A percentile compares a stretch with the other conserved stretches of the same genome.
phyloP scores from a whole-genome alignment of 2,329 filamentous ascomycete species.

The Alternaria sp. region DNA sequence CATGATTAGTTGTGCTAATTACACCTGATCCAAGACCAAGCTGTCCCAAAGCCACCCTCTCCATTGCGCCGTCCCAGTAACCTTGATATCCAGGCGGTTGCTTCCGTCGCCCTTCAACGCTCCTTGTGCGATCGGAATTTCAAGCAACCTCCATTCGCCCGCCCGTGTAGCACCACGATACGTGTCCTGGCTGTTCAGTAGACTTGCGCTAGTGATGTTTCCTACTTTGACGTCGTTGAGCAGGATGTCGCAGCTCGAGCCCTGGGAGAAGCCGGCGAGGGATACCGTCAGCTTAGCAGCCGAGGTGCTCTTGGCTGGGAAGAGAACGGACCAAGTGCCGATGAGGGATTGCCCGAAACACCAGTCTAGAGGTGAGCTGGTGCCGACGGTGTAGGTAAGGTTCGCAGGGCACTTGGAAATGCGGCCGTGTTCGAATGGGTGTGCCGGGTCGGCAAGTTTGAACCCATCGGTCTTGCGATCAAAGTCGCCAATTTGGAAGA shows the following conservation, averaged over 20 bases:
- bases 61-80: constrained; percentile 51
- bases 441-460: constrained; percentile 51
- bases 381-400: constrained; percentile 56
- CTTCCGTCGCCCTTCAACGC: constrained; percentile 48
- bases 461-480: constrained; percentile 60
- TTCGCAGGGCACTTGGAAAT: constrained; percentile 58
- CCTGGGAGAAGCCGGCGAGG: constrained; percentile 57
- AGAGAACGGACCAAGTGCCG: constrained; percentile 47
- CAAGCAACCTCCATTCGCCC: constrained; percentile 60
- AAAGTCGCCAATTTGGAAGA: constrained; percentile 62
- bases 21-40: constrained; percentile 50
- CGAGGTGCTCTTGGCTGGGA: constrained; percentile 40
- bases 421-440: constrained; percentile 56
- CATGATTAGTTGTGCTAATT: not conserved
- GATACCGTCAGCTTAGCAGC: constrained; percentile 55
- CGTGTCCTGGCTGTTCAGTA: constrained; percentile 57
- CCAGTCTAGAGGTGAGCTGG: constrained; percentile 54
- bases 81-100: constrained; percentile 47
- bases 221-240: constrained; percentile 54
- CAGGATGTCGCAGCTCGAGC: constrained; percentile 53
- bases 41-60: constrained; percentile 57
- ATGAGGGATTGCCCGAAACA: constrained; percentile 58
- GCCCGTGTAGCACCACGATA: constrained; percentile 59
- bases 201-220: constrained; percentile 50
- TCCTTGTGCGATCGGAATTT: constrained; percentile 49